A percentile compares a stretch with the other conserved stretches of the same genome.
These are phyloP conservation scores for Aphanocladium album DNA, from an alignment of 2,329 filamentous ascomycete genomes.

Conservation along the genomic window DNA sequence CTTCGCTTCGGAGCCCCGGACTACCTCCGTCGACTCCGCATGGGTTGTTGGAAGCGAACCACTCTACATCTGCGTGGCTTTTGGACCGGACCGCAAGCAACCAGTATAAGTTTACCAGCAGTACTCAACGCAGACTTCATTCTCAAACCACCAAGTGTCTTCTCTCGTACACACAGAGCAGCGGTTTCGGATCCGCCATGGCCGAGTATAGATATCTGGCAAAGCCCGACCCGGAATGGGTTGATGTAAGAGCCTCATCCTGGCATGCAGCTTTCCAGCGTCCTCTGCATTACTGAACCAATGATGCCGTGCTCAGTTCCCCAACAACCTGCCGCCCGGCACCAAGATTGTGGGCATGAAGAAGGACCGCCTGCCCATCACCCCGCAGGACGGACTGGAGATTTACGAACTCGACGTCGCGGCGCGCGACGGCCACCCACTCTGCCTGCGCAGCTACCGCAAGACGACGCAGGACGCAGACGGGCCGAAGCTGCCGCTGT, in stretches of 20 bases:
- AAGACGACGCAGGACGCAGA: conserved; percentile 3
- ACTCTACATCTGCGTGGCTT: background rate
- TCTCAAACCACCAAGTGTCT: no score
- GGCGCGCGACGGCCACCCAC: conserved; percentile 17
- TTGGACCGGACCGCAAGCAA: background rate
- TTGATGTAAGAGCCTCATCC: conserved; percentile 13
- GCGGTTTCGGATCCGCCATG: background rate
- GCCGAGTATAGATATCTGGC: conserved; percentile 16
- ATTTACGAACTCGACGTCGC: conserved; percentile 21
- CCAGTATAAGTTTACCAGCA: no score
- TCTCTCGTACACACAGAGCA: background rate
- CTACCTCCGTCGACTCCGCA: conserved; percentile 36
- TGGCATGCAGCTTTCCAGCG: background rate
- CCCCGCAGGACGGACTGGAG: conserved; percentile 18
- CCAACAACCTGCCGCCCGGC: conserved; percentile 20
- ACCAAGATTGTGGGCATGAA: conserved; percentile 17
- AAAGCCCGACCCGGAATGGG: conserved; percentile 13
- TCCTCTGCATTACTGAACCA: conserved; percentile 15
- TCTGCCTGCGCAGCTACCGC: conserved; percentile 21
- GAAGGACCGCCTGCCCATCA: conserved; percentile 19
- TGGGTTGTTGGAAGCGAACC: background rate
- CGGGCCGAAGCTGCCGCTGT: conserved; percentile 15
- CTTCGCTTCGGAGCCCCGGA: conserved; percentile 42
- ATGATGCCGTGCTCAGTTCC: conserved; percentile 16
- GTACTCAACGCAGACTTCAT: background rate